A percentile compares a stretch with the other conserved stretches of the same genome.
These are phyloP conservation scores for Tricholoma hemisulphureum DNA, from an alignment of 768 basidiomycete species.

Conservation along the genomic window DNA sequence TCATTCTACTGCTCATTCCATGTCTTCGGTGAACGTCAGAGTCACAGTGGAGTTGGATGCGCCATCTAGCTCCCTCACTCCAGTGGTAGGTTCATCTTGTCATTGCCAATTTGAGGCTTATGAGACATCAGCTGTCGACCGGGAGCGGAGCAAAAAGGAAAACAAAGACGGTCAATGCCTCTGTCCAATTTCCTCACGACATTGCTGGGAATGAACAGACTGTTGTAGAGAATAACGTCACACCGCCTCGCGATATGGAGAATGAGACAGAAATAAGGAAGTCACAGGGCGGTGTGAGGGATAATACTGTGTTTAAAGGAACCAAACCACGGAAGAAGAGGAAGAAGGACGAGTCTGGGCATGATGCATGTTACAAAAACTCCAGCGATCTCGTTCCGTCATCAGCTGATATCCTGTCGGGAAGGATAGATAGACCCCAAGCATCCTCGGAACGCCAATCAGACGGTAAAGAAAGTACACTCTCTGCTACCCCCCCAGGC, in stretches of 20 bases:
- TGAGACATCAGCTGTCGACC: background rate
- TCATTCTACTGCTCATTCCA: conserved; percentile 40
- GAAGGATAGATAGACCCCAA: background rate
- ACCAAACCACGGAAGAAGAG: conserved; percentile 12
- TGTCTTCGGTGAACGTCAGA: conserved; percentile 34
- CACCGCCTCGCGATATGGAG: background rate
- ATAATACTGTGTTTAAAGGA: background rate
- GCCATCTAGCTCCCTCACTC: background rate
- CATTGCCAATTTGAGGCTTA: background rate
- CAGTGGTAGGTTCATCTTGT: background rate
- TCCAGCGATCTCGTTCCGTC: background rate
- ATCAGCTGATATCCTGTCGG: background rate
- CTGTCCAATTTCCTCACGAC: background rate
- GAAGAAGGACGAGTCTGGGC: conserved; percentile 2
- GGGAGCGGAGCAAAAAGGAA: background rate
- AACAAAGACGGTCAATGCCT: background rate
- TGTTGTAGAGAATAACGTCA: background rate
- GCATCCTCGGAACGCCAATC: background rate
- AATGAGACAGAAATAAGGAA: background rate
- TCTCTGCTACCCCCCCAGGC: background rate
- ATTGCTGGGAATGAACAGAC: background rate
- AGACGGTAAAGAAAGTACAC: background rate
- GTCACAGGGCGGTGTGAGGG: background rate
- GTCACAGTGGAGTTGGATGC: conserved; percentile 31
- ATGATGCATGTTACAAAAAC: background rate